phyloP scores from a whole-genome alignment of 2,329 filamentous ascomycete genomes.

The Alternaria atra region DNA sequence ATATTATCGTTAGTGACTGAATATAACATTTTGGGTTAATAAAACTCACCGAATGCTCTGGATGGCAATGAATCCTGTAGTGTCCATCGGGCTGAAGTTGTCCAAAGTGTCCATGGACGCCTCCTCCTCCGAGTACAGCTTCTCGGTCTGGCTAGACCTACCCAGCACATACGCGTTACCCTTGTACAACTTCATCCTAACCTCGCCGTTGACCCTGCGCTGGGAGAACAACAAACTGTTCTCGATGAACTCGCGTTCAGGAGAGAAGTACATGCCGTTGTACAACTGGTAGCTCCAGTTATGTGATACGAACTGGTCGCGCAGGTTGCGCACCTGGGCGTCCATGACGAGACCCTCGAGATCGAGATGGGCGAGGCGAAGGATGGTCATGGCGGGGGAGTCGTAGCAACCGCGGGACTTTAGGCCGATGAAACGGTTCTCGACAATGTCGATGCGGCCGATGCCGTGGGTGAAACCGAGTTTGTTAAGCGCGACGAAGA shows the following conservation, averaged over 20 bases:
- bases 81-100: slow-evolving; percentile 72
- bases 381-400: slow-evolving; percentile 55
- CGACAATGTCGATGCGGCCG: slow-evolving; percentile 83
- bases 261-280: slow-evolving; percentile 75
- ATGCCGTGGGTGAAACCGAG: slow-evolving; percentile 78
- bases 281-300: slow-evolving; percentile 58
- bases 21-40: neutral
- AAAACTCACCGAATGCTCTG: slow-evolving; percentile 63
- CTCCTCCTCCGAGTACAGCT: slow-evolving; percentile 73
- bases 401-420: slow-evolving; percentile 86
- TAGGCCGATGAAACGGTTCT: slow-evolving; percentile 81
- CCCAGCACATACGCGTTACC: slow-evolving; percentile 69
- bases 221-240: slow-evolving; percentile 59
- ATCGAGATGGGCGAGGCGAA: slow-evolving; percentile 67
- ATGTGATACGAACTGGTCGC: slow-evolving; percentile 73
- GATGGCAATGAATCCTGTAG: slow-evolving; percentile 74
- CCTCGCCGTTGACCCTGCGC: slow-evolving; percentile 56
- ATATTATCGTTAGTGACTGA: neutral
- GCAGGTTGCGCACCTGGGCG: slow-evolving; percentile 72
- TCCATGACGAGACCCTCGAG: slow-evolving; percentile 74
- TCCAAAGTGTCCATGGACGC: slow-evolving; percentile 75
- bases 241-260: slow-evolving; percentile 76
- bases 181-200: slow-evolving; percentile 73
- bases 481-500: slow-evolving; percentile 76
- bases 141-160: slow-evolving; percentile 70